These are phyloP conservation scores for Sporisorium scitamineum DNA, from an alignment of 1,284 basidiomycete genomes.

Conservation along the genomic window DNA sequence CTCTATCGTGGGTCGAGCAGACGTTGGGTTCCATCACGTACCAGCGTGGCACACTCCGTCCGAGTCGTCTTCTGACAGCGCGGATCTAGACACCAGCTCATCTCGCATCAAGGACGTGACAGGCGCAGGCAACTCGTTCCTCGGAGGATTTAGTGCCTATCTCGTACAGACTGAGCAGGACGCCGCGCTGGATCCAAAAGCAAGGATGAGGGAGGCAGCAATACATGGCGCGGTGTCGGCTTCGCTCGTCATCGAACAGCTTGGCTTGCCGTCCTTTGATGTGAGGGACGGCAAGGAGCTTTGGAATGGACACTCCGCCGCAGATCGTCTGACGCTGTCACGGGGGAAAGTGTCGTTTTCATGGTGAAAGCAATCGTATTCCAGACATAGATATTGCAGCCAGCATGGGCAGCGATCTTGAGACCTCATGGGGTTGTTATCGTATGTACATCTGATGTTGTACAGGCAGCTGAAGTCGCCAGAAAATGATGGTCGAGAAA, in stretches of 20 bases:
- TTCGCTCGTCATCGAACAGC: constrained; percentile 54
- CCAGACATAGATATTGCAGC: neutral
- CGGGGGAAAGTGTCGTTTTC: neutral
- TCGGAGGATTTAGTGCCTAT: constrained; percentile 50
- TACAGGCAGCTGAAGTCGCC: neutral
- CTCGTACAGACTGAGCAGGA: constrained; percentile 23
- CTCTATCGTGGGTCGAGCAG: constrained; percentile 39
- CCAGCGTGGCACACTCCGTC: constrained; percentile 42
- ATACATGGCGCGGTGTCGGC: constrained; percentile 49
- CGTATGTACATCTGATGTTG: no score
- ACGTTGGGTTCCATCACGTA: constrained; percentile 24
- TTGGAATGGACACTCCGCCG: constrained; percentile 37
- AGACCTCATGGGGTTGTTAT: no score
- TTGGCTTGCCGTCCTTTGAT: constrained; percentile 43
- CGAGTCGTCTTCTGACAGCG: neutral
- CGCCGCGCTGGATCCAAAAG: constrained; percentile 2
- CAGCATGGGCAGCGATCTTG: neutral
- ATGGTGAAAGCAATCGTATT: neutral
- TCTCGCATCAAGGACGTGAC: constrained; percentile 50
- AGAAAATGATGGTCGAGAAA: constrained; percentile 1
- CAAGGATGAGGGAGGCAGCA: constrained; percentile 32
- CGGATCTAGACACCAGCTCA: constrained; percentile 5
- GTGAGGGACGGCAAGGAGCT: constrained; percentile 23
- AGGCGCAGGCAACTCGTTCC: constrained; percentile 55
- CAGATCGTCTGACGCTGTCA: constrained; percentile 11